phyloP scores from a whole-genome alignment of 2,329 filamentous ascomycete species.

The Lasiodiplodia citricola region DNA sequence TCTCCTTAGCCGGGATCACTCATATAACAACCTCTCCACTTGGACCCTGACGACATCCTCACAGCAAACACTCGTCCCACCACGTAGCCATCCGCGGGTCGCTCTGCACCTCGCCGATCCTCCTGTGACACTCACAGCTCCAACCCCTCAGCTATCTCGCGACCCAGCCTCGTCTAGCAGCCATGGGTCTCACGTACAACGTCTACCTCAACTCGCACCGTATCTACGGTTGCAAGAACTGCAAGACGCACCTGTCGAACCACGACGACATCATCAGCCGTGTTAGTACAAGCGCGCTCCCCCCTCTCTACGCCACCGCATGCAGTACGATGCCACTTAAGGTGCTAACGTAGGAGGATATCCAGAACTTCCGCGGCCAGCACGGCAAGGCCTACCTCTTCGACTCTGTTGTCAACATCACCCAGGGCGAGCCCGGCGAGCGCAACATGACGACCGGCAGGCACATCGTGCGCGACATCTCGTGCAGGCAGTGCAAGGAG shows the following conservation, averaged over 20 bases:
- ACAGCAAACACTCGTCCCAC: background rate
- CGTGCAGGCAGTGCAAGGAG: constrained; percentile 87
- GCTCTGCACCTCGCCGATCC: background rate
- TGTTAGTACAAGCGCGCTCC: constrained; percentile 58
- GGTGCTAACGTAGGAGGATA: constrained; percentile 3
- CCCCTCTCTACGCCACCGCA: background rate
- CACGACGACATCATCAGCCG: constrained; percentile 95
- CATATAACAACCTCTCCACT: constrained; percentile 11
- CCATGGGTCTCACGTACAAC: constrained; percentile 90
- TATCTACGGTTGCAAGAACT: constrained; percentile 89
- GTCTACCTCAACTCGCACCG: constrained; percentile 84
- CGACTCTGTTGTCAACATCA: constrained; percentile 90
- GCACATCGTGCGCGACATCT: constrained; percentile 92
- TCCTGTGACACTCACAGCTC: background rate
- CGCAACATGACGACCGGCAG: constrained; percentile 97
- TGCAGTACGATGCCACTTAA: background rate
- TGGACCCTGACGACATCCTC: background rate
- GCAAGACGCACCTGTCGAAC: constrained; percentile 94
- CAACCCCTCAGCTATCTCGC: background rate
- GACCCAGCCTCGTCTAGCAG: constrained; percentile 20
- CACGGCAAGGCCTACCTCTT: constrained; percentile 98
- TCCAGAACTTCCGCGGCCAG: constrained; percentile 94
- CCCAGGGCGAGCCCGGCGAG: constrained; percentile 81
- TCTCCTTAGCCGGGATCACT: constrained; percentile 20
- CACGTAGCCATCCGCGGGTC: background rate